Base-by-base conservation (phyloP, 805 yeast species). In the Kodamaea neixiangensis region DNA sequence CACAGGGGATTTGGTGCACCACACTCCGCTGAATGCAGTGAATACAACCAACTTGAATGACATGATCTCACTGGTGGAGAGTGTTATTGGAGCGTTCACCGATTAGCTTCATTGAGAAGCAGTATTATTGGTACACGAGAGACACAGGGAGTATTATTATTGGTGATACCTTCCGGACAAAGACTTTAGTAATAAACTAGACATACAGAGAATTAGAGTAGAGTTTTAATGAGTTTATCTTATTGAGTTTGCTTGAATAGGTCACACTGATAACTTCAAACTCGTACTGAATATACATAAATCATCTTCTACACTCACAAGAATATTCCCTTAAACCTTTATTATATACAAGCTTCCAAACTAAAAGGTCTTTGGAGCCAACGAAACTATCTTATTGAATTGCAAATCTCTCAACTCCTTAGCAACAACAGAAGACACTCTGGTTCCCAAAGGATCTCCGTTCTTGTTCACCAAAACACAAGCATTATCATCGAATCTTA, bases 401-500 rank as follows among this genome's bases (percentile, higher is more conserved):
- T 90, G 87, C 72, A 82, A 85, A 54, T 87, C 89, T 73, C 85
- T 85, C 53, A 94, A 78, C 68, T 93, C 97, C 68, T 88, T 87
- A 19, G 97, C 96, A 19, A 93, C 97, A 44, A 88, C 94, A 38
- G 92, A 84, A 29, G 87, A 78, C 54, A 94, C 89, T 80, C 98
- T 87, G 20, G 97, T 87, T 14, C 98, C 99, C 47, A 94, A 78
- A 7, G 97, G 97, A 64, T 94, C 99, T 22, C 89, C 87, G 63
- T 85, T 87, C 71, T 93, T 93, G 74, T 94, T 92, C 55, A 93
- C 82, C 63, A 94, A 78, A 31, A 94, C 98, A 73, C 98, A 92
- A 1, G 99, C 99, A 68, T 93, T 94, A 71, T 94, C 99, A 66
- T 92, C 97, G 66, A 94, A 94, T 59, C 87, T 77, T 22, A 94